Base-by-base conservation (phyloP, 108 stramenopile genomes). In the Stephanodiscus minutulus region DNA sequence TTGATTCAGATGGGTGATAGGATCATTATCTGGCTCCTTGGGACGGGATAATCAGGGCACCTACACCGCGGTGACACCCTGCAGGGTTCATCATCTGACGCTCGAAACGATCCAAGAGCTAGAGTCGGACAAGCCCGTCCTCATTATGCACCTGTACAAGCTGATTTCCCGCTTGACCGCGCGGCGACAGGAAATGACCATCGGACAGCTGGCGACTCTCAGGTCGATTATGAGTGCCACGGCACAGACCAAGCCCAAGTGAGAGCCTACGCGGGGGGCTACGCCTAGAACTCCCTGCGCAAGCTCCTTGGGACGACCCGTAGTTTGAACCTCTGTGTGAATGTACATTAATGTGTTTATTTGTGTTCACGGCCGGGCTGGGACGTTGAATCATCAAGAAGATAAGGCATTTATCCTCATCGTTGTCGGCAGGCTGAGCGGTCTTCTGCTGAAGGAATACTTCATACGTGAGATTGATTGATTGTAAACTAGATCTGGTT, bases 71-170 rank as follows among this genome's bases (percentile, higher is more conserved):
- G 61, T 83, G 28, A 88, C 83, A 1, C 65, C 72, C 8, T 81
- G 84, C 52, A 62, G 85, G 1, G 68, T 91, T 31, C 84, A 88
- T 70, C 83, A 87, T 47, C 41, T 91, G 48, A 74, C 81, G 18
- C 83, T 87, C 68, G 66, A 73, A n/a, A 81, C 63, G 21, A 71
- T 91, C 5, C 69, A 68, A 50, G 60, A 77, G 22, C 44, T 91
- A 3, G 90, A 91, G 60, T 47, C 55, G 15, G 59, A 73, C 28
- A 74, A 84, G 39, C 90, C 90, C 35, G 52, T 49, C 0, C 61
- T 91, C n/a, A 83, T 88, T 29, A 55, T 91, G 24, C 52, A 72
- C 20, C 59, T 91, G 37, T 88, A 87, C 80, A 88, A 88, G 71
- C 80, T 91, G 75, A 60, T 88, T 37, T 68, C 90, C 17, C 83